Evolutionary conservation across 805 yeast genomes (phyloP).

Genomic region (Candida lessepsii): DNA sequence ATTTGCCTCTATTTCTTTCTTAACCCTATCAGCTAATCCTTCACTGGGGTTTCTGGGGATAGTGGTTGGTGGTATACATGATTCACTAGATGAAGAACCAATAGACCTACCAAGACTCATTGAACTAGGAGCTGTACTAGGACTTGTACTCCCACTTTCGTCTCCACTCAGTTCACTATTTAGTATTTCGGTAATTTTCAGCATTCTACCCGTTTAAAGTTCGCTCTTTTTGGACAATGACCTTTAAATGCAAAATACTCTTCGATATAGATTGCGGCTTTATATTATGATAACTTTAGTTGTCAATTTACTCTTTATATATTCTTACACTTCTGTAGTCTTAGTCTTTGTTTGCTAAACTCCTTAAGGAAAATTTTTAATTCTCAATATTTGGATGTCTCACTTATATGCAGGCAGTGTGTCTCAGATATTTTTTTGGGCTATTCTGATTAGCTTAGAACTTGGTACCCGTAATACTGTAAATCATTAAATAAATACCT

Average conservation of each 20-base stretch:
- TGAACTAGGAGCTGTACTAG: slow-evolving; percentile 2
- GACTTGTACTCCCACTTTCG: slow-evolving; percentile 1
- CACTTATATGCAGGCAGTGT: slow-evolving; percentile 14
- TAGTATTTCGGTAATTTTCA: slow-evolving; percentile 8
- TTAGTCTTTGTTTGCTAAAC: neutral
- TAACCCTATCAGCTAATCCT: slow-evolving; percentile 12
- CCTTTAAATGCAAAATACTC: too few relatives aligned
- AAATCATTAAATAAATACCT: too few relatives aligned
- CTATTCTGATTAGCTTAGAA: too few relatives aligned
- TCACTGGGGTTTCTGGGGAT: slow-evolving; percentile 1
- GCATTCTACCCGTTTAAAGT: slow-evolving; percentile 8
- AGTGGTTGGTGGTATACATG: neutral
- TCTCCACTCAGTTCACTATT: slow-evolving; percentile 12
- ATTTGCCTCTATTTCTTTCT: slow-evolving; percentile 10
- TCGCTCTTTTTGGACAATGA: slow-evolving; percentile 1
- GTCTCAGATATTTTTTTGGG: slow-evolving; percentile 14
- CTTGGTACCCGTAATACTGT: too few relatives aligned
- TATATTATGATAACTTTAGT: too few relatives aligned
- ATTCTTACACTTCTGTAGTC: neutral
- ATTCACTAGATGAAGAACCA: slow-evolving; percentile 1
- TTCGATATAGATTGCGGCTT: too few relatives aligned
- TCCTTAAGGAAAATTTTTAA: slow-evolving; percentile 11
- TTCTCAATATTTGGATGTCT: slow-evolving; percentile 13
- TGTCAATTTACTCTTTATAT: neutral
- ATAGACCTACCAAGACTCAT: slow-evolving; percentile 3